Conservation (phyloP, 2,329 filamentous ascomycete genomes). For the Grosmannia serpens region DNA sequence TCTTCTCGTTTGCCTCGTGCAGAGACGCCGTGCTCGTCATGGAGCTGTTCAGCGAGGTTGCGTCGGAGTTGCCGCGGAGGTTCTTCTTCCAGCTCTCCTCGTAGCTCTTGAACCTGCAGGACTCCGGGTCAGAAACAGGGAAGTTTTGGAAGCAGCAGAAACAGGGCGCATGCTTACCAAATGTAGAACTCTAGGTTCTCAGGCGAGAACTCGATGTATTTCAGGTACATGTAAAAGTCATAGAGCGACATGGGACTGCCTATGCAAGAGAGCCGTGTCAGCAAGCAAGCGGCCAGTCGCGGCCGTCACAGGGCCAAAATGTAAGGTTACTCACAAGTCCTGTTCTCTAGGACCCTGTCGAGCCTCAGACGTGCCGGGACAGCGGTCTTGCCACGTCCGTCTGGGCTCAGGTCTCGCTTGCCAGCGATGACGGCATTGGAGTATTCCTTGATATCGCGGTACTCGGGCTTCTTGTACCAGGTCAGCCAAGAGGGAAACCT, state of each 20-base stretch:
- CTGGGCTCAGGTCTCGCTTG: constrained; percentile 23
- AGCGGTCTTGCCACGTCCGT: constrained; percentile 22
- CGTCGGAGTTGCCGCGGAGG: constrained; percentile 15
- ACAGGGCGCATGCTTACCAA: constrained; percentile 21
- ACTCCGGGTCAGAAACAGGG: neutral
- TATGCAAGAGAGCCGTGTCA: constrained; percentile 9
- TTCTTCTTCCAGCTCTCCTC: constrained; percentile 19
- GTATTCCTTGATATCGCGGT: constrained; percentile 34
- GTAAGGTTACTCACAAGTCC: constrained; percentile 25
- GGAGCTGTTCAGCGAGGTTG: constrained; percentile 14
- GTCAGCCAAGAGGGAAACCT: constrained; percentile 23
- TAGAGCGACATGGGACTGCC: constrained; percentile 37
- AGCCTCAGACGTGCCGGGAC: constrained; percentile 29
- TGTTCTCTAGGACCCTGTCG: constrained; percentile 34
- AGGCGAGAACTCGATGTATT: constrained; percentile 35
- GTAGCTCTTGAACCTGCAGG: constrained; percentile 32
- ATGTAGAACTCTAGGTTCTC: constrained; percentile 40
- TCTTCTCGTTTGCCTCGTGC: constrained; percentile 10
- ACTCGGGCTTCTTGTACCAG: constrained; percentile 40
- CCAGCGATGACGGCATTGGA: constrained; percentile 24
- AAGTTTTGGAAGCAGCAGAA: neutral
- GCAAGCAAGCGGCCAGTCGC: neutral
- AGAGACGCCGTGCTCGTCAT: constrained; percentile 18
- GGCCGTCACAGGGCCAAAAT: neutral
- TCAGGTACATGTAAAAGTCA: constrained; percentile 40